Evolutionary conservation across 139 green algal genomes (phyloP).

Genomic region (Coccomyxa sp.): DNA sequence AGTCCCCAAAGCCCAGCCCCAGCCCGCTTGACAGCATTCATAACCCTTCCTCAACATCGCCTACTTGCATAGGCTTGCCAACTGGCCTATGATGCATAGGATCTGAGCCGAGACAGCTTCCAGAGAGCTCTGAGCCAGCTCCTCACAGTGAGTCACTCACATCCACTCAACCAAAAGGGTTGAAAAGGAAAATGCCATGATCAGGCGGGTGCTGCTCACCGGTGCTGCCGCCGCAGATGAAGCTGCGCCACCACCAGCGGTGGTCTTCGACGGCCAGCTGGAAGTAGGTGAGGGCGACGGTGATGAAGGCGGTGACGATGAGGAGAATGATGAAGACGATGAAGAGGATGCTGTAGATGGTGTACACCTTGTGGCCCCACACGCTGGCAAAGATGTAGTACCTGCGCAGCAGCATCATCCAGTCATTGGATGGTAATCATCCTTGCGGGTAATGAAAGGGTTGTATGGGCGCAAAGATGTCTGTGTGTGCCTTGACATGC

Average conservation of each 20-base stretch:
- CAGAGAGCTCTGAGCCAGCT: slow-evolving; percentile 21
- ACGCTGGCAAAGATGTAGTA: slow-evolving; percentile 97
- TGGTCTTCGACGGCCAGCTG: slow-evolving; percentile 93
- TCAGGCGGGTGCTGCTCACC: slow-evolving; percentile 6
- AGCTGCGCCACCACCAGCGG: slow-evolving; percentile 91
- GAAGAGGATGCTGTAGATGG: slow-evolving; percentile 92
- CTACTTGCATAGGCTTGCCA: too few relatives aligned
- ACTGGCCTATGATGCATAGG: neutral
- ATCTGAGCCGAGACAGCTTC: neutral
- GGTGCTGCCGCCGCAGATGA: slow-evolving; percentile 94
- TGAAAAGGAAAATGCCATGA: neutral
- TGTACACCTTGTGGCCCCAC: slow-evolving; percentile 98
- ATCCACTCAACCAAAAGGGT: neutral
- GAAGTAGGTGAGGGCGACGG: slow-evolving; percentile 96
- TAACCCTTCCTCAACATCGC: neutral
- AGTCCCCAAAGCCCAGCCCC: neutral
- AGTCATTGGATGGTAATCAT: too few relatives aligned
- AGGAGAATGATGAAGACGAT: slow-evolving; percentile 93
- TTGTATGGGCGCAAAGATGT: too few relatives aligned
- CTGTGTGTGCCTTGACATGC: too few relatives aligned
- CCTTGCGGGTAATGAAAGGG: too few relatives aligned
- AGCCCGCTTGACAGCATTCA: neutral
- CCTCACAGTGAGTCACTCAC: neutral
- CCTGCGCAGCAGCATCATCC: too few relatives aligned
- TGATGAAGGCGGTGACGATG: slow-evolving; percentile 94